Evolutionary conservation across 306 rosid species (phyloP).

Genomic region (Cajanus cajan): DNA sequence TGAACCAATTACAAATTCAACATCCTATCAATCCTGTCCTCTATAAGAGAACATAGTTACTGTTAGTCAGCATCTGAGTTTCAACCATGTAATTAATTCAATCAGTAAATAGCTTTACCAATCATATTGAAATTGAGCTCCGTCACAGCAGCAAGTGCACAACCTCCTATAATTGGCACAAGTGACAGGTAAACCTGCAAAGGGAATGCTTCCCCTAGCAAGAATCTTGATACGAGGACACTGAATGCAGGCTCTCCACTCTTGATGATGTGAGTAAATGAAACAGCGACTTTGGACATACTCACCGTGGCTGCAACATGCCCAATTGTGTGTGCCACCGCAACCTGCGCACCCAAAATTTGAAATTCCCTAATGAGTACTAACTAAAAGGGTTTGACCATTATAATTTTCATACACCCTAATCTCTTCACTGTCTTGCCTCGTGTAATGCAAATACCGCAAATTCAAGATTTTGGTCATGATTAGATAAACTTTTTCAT

Average conservation of each 20-base stretch:
- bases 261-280: constrained; percentile 85
- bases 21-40: neutral
- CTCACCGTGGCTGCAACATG: constrained; percentile 95
- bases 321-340: constrained; percentile 84
- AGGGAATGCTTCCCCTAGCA: constrained; percentile 71
- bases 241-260: constrained; percentile 89
- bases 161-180: constrained; percentile 77
- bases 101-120: constrained; percentile 40
- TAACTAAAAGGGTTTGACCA: neutral
- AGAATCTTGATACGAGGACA: constrained; percentile 67
- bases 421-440: neutral
- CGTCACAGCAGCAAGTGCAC: constrained; percentile 72
- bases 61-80: neutral
- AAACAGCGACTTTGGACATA: constrained; percentile 88
- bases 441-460: neutral
- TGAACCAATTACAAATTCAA: neutral
- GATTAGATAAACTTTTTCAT: neutral
- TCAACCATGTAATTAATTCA: neutral
- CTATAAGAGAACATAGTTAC: neutral
- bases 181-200: constrained; percentile 66
- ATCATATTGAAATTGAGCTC: constrained; percentile 81
- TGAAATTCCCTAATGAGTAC: neutral
- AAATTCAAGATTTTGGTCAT: neutral
- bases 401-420: no score
- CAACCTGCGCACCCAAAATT: constrained; percentile 50